Evolutionary conservation across 495 filamentous ascomycete species (phyloP), one percentile per base, ranked within the genome.

Genomic region (Penicillium psychrofluorescens): DNA sequence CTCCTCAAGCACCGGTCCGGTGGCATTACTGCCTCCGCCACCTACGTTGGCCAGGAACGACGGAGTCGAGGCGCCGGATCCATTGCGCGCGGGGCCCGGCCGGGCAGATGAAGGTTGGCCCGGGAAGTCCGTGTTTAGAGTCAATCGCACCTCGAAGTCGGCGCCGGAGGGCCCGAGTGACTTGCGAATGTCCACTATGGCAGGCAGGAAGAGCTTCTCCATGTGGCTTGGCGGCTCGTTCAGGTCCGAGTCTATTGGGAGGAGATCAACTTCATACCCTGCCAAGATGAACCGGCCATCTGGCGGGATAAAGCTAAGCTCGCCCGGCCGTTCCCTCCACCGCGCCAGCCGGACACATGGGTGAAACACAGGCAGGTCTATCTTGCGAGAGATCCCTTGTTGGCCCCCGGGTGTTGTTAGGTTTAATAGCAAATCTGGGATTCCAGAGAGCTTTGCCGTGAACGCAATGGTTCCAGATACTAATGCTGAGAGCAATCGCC

Each of bases 271-370:
- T 61, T 95, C 92, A 54, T 98, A 98, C 4, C 90, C 90, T 22
- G 88, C 89, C 8, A 98, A 75, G 10, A 92, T 86, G 58, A 97
- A 98, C n/a, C 86, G 77, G 13, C 92, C 92, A 59, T 99, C 92
- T 1, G 92, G 92, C 8, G 92, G 92, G 13, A 99, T 79, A 58
- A 97, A 99, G 60, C 86, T 91, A 12, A 99, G 74, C 50, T 95
- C 85, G 1, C 92, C 92, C 0, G 92, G 90, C 32, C 76, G 77
- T 44, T 95, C 88, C 43, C 81, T 77, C 92, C 92, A 99, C 32
- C 79, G 70, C 13, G 80, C 83, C 13, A 97, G 66, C 12, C 94
- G 75, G 8, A 99, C 92, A 59, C 90, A 97, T 1, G 92, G 92
- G 56, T 99, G 92, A 57, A 99, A 99, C 0, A 95, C 90, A 0